Evolutionary conservation across 495 filamentous ascomycete species (phyloP).

Genomic region (Tuber umbilicatum): DNA sequence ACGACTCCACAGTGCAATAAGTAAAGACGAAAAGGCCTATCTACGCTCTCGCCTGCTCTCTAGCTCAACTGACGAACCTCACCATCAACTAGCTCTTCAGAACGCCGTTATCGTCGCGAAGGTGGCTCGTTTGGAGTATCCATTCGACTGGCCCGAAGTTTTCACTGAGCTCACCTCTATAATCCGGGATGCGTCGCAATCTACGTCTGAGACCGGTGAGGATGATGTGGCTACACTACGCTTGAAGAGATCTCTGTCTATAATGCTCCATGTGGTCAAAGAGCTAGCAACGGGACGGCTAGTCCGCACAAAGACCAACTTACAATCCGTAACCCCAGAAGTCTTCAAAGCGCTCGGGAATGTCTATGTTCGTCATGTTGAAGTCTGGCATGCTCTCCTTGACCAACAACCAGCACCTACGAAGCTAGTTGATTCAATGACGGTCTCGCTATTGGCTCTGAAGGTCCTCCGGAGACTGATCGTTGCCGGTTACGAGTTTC

Average conservation of each 20-base stretch:
- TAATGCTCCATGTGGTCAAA: conserved; percentile 79
- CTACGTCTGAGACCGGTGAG: conserved; percentile 41
- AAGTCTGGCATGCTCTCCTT: conserved; percentile 62
- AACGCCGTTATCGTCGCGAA: conserved; percentile 84
- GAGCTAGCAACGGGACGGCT: conserved; percentile 76
- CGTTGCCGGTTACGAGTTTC: conserved; percentile 73
- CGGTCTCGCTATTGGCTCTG: conserved; percentile 60
- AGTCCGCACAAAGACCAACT: conserved; percentile 58
- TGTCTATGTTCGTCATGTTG: conserved; percentile 68
- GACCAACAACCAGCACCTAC: conserved; percentile 43
- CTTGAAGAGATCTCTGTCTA: conserved; percentile 65
- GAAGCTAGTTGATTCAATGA: conserved; percentile 48
- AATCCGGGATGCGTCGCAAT: conserved; percentile 53
- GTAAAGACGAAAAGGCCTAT: conserved; percentile 62
- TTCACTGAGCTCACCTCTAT: conserved; percentile 55
- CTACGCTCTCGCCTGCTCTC: conserved; percentile 68
- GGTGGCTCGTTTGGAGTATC: conserved; percentile 81
- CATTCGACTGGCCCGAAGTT: conserved; percentile 67
- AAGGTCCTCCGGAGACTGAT: conserved; percentile 75
- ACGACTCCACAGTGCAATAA: conserved; percentile 54
- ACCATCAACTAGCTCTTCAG: conserved; percentile 67
- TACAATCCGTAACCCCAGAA: conserved; percentile 71
- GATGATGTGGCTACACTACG: conserved; percentile 43
- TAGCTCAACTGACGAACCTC: conserved; percentile 65
- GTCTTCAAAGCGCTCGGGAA: conserved; percentile 67